These are phyloP conservation scores for Guyanaporus albipodus DNA, from an alignment of 768 basidiomycete genomes.

Conservation along the genomic window DNA sequence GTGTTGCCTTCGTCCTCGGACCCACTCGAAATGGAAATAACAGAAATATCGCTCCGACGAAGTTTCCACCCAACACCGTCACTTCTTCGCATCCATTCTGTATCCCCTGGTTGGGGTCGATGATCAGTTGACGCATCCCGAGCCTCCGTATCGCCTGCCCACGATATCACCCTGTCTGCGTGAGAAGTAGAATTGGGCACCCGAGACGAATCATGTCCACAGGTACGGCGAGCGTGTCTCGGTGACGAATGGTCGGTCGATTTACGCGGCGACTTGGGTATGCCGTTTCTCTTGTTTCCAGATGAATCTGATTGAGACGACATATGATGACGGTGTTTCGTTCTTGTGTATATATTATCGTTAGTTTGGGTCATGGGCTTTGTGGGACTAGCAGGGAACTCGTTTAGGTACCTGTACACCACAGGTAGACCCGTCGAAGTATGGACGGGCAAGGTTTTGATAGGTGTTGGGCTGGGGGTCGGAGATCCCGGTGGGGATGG, in stretches of 20 bases:
- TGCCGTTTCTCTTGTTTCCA: not conserved
- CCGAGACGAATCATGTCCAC: constrained; percentile 12
- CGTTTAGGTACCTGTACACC: not conserved
- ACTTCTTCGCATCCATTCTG: not conserved
- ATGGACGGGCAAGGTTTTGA: not conserved
- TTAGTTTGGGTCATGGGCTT: not conserved
- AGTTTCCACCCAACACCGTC: not conserved
- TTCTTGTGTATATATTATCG: not conserved
- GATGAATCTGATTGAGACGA: constrained; percentile 9
- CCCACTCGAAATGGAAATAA: constrained; percentile 27
- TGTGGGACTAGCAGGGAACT: constrained; percentile 16
- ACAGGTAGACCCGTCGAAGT: not conserved
- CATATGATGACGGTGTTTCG: not conserved
- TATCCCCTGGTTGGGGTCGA: not conserved
- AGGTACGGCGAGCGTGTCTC: constrained; percentile 4
- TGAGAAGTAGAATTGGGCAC: not conserved
- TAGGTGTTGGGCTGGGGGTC: constrained; percentile 16
- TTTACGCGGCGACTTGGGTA: constrained; percentile 26
- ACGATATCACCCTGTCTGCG: not conserved
- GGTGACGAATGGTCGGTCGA: constrained; percentile 24
- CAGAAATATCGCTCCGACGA: constrained; percentile 10
- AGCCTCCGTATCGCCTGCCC: not conserved
- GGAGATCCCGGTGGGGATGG: constrained; percentile 23
- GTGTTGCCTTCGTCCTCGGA: constrained; percentile 21
- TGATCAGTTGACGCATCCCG: not conserved